Percentiles rank a stretch among this genome's conserved stretches.
Evolutionary conservation across 495 filamentous ascomycete species (phyloP).

Genomic region (Penicillium parvum): DNA sequence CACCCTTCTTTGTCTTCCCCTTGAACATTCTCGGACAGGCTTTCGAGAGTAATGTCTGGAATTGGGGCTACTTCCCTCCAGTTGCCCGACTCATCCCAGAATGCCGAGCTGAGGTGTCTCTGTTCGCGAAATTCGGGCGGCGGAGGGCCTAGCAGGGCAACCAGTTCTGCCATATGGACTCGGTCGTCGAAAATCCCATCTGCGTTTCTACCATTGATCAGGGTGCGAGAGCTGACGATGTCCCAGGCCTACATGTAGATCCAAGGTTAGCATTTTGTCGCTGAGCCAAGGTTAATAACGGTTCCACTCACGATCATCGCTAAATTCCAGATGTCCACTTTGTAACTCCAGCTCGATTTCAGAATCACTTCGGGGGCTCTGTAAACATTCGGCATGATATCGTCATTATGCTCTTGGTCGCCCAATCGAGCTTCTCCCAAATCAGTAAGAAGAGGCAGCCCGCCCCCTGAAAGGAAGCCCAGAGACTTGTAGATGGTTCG

Average conservation of each 20-base stretch:
- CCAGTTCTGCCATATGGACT: conserved; percentile 35
- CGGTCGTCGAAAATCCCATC: conserved; percentile 20
- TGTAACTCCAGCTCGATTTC: conserved; percentile 33
- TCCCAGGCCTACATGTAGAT: conserved; percentile 36
- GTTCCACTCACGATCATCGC: conserved; percentile 38
- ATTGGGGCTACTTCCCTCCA: conserved; percentile 21
- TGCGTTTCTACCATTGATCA: conserved; percentile 4
- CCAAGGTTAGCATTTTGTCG: conserved; percentile 4
- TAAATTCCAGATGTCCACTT: conserved; percentile 42
- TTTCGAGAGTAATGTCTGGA: conserved; percentile 11
- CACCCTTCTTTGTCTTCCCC: conserved; percentile 33
- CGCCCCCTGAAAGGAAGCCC: conserved; percentile 2
- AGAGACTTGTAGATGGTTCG: conserved; percentile 17
- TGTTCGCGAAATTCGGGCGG: conserved; percentile 27
- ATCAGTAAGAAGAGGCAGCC: conserved; percentile 15
- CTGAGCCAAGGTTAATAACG: neutral
- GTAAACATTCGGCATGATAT: conserved; percentile 35
- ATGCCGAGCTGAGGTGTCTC: conserved; percentile 15
- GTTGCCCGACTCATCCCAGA: conserved; percentile 20
- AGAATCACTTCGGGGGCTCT: conserved; percentile 40
- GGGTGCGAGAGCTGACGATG: conserved; percentile 9
- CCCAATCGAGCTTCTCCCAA: conserved; percentile 28
- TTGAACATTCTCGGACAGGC: conserved; percentile 12
- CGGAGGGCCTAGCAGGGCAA: conserved; percentile 39
- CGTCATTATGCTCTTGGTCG: conserved; percentile 23